These are phyloP conservation scores for Penicillium sp. DNA, from an alignment of 2,329 filamentous ascomycete genomes.

Conservation along the genomic window DNA sequence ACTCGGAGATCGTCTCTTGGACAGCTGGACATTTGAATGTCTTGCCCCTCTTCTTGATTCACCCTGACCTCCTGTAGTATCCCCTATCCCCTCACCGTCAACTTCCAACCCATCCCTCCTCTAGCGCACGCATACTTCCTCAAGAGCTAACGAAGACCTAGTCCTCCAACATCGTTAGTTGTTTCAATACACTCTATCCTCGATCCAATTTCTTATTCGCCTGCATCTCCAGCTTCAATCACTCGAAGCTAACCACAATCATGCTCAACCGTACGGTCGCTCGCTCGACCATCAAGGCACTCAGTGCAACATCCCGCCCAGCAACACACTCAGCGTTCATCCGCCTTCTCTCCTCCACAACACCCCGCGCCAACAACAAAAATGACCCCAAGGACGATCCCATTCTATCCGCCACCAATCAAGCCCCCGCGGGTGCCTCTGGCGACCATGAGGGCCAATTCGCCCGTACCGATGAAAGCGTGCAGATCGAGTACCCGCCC, in stretches of 20 bases:
- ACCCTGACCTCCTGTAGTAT: background rate
- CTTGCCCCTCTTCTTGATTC: background rate
- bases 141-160: background rate
- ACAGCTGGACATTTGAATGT: background rate
- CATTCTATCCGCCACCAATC: conserved; percentile 30
- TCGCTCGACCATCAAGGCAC: conserved; percentile 30
- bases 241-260: background rate
- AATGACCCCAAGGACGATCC: conserved; percentile 31
- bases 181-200: background rate
- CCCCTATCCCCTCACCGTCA: background rate
- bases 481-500: conserved; percentile 76
- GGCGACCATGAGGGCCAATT: conserved; percentile 64
- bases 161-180: background rate
- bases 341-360: conserved; percentile 36
- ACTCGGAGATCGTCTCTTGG: background rate
- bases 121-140: background rate
- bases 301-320: conserved; percentile 24
- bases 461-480: conserved; percentile 76
- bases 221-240: background rate
- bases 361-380: conserved; percentile 28
- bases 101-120: background rate
- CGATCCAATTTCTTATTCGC: background rate
- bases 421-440: conserved; percentile 33
- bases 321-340: conserved; percentile 21
- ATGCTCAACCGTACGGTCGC: conserved; percentile 35